Evolutionary conservation across 2,329 filamentous ascomycete genomes (phyloP), one percentile per base, ranked within the genome.

Genomic region (Microascus cirrosus): DNA sequence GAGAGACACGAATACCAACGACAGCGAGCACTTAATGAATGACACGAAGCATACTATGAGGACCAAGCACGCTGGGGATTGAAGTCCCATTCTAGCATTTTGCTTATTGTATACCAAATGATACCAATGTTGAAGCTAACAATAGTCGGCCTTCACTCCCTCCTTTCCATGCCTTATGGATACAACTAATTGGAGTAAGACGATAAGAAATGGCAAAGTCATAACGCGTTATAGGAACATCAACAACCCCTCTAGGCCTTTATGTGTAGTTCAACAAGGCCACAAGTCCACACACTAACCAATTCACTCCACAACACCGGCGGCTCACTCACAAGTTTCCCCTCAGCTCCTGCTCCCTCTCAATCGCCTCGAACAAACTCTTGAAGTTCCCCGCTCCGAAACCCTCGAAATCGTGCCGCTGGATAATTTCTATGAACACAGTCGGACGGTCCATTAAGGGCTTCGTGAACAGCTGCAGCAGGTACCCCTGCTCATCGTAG

Each of bases 361-460:
- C 93, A 70, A 96, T 95, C 2, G 93, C 92, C 77, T 96, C 92
- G 66, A 96, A 96, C 65, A 96, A 67, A 61, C 87, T 91, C 82
- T 91, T 96, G 76, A 96, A 96, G 72, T 96, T 97, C 1, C 93
- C 93, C 0, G 92, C 93, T 3, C 93, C 92, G 65, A 96, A 96
- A 0, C 93, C 93, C 35, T 88, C 85, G 70, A 96, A 96, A 62
- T 90, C 85, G 65, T 95, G 86, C 59, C 92, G 78, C 77, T 96
- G 91, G 65, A 96, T 96, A 65, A 96, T 95, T 80, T 96, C 93
- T 62, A 96, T 84, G 69, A 96, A 96, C 32, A 96, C 92, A 3
- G 93, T 96, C 25, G 93, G 93, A 13, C 93, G 85, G 72, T 96
- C 92, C 86, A 96, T 89, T 63, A 96, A 72, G 62, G 93, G 93